Percentiles rank a stretch among this genome's conserved stretches.
Evolutionary conservation across 306 rosid genomes (phyloP).

Genomic region (Trifolium dubium): DNA sequence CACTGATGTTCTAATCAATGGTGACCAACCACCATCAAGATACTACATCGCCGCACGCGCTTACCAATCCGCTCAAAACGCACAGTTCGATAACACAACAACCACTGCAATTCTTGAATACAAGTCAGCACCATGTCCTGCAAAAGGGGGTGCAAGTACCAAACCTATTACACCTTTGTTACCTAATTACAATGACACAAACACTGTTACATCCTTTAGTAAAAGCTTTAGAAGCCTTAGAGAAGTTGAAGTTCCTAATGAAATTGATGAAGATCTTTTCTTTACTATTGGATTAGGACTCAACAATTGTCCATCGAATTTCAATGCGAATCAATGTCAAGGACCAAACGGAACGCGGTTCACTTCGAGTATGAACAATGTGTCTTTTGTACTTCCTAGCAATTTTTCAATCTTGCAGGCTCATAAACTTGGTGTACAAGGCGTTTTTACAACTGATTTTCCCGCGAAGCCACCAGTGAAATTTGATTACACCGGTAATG

Average conservation of each 20-base stretch:
- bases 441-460: slow-evolving; percentile 76
- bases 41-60: slow-evolving; percentile 93
- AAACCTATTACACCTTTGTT: slow-evolving; percentile 67
- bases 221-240: slow-evolving; percentile 61
- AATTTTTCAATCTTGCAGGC: slow-evolving; percentile 77
- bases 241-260: slow-evolving; percentile 61
- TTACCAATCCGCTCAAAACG: slow-evolving; percentile 76
- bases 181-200: slow-evolving; percentile 84
- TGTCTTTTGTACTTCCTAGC: slow-evolving; percentile 72
- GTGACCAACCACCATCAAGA: slow-evolving; percentile 70
- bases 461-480: slow-evolving; percentile 67
- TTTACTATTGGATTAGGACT: slow-evolving; percentile 83
- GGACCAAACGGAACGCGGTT: slow-evolving; percentile 91
- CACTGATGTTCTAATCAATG: slow-evolving; percentile 85
- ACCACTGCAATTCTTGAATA: slow-evolving; percentile 86
- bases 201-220: slow-evolving; percentile 75
- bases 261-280: slow-evolving; percentile 74
- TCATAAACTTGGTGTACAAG: slow-evolving; percentile 60
- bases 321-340: slow-evolving; percentile 58
- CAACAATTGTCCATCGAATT: slow-evolving; percentile 68
- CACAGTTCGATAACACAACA: slow-evolving; percentile 81
- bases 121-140: slow-evolving; percentile 67
- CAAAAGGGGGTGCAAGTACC: slow-evolving; percentile 43
- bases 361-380: slow-evolving; percentile 91
- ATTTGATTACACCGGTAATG: slow-evolving; percentile 88